phyloP scores from a whole-genome alignment of 2,329 filamentous ascomycete genomes.

The Cadophora sp. region DNA sequence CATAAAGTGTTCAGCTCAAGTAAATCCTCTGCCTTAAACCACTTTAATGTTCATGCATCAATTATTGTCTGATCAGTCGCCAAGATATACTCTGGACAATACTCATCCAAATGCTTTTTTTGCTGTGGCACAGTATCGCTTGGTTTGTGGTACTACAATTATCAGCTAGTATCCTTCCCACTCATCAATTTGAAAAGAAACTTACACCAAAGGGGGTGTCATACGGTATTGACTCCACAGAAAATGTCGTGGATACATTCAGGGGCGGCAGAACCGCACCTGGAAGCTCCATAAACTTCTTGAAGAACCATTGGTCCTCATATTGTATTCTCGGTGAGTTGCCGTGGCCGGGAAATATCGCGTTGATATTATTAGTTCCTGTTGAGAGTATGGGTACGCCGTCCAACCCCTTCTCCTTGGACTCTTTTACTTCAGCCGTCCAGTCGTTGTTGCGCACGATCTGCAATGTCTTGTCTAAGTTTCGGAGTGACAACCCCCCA shows the following conservation, averaged over 20 bases:
- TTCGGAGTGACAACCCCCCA: slow-evolving; percentile 46
- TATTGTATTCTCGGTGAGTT: slow-evolving; percentile 13
- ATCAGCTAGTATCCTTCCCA: not conserved
- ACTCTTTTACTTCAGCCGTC: slow-evolving; percentile 24
- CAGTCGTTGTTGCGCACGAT: slow-evolving; percentile 36
- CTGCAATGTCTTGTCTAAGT: slow-evolving; percentile 41
- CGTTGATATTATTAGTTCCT: slow-evolving; percentile 4
- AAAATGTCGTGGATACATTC: slow-evolving; percentile 29
- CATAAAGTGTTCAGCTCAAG: not conserved
- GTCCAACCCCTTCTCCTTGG: slow-evolving; percentile 7
- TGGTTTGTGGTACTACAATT: slow-evolving; percentile 1
- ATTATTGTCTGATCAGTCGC: not conserved
- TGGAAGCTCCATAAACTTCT: slow-evolving; percentile 24
- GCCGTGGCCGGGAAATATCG: slow-evolving; percentile 3
- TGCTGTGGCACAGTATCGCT: not conserved
- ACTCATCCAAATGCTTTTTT: slow-evolving; percentile 4
- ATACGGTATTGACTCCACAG: slow-evolving; percentile 29
- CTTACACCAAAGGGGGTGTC: slow-evolving; percentile 27
- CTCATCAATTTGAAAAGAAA: not conserved
- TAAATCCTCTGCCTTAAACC: not conserved
- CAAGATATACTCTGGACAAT: slow-evolving; percentile 7
- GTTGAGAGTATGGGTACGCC: not conserved
- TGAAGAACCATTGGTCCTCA: slow-evolving; percentile 32
- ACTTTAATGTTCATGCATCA: slow-evolving; percentile 1
- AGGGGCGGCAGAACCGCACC: slow-evolving; percentile 29